A percentile compares a stretch with the other conserved stretches of the same genome.
These are phyloP conservation scores for Aspergillus caelatus DNA, from an alignment of 2,329 filamentous ascomycete genomes.

Conservation along the genomic window DNA sequence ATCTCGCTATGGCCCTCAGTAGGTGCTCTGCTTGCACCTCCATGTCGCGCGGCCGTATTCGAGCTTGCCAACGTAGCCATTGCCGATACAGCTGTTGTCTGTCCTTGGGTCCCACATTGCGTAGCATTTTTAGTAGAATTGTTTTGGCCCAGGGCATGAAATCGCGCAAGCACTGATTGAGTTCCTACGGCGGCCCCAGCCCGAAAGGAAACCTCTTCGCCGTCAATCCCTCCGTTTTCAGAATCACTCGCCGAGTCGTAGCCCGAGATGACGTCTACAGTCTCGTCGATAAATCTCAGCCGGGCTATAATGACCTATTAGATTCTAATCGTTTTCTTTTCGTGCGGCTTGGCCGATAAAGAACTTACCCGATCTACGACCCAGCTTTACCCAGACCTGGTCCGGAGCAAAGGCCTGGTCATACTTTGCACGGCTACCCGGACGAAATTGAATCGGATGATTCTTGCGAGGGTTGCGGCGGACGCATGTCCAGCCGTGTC, in stretches of 20 bases:
- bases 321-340: not conserved
- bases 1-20: too few relatives aligned
- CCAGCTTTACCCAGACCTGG: slow-evolving; percentile 1
- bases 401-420: slow-evolving; percentile 1
- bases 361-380: slow-evolving; percentile 2
- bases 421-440: slow-evolving; percentile 1
- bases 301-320: not conserved
- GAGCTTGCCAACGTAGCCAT: not conserved
- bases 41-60: not conserved
- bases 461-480: not conserved
- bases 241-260: not conserved
- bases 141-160: not conserved
- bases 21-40: not conserved
- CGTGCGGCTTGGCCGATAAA: not conserved
- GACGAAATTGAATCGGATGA: slow-evolving; percentile 1
- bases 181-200: not conserved
- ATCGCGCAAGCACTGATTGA: not conserved
- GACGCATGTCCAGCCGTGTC: not conserved
- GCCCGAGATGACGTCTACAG: slow-evolving; percentile 23
- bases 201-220: slow-evolving; percentile 5
- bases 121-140: too few relatives aligned
- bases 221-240: slow-evolving; percentile 22
- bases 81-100: not conserved
- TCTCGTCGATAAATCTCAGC: slow-evolving; percentile 9
- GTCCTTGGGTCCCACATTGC: not conserved